Evolutionary conservation across 306 rosid genomes (phyloP), one percentile per base, ranked within the genome.

Genomic region (Vigna trinervia): DNA sequence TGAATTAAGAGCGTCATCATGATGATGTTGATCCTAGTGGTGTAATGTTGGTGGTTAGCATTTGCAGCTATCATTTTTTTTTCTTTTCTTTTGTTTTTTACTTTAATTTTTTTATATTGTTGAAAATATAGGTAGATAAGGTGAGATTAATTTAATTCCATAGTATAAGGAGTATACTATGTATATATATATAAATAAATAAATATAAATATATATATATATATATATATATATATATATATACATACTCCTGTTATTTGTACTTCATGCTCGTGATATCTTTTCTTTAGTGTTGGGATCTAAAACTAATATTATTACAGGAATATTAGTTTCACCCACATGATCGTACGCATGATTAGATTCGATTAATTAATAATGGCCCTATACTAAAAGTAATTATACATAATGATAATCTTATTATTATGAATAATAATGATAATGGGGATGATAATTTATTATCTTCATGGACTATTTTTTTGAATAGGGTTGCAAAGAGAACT

Each of bases 41-140:
- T 46, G 20, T 60, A 60, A 43, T 32, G 67, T 65, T 38, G 78
- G 80, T 84, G 82, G 74, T 81, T 74, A 72, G 46, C 80, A 79
- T 85, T 82, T 77, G 75, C 84, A 74, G 74, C 84, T 81, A 75
- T 50, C 28, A 32, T 56, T n/a, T 41, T 41, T 22, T 41, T 41
- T 30, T 39, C 12, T 41, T 41, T 41, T 39, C 12, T 9, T 41
- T 15, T 59, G 4, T 15, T 45, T 30, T 15, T 15, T 32, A 2
- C 53, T 68, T 14, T 66, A 41, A 12, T 3, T 22, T 69, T 53
- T 71, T 30, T 14, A 32, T 34, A 62, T 34, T 77, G 32, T 48
- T 73, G 0, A 38, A 64, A 43, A 13, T 62, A 62, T 30, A 53
- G 54, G 38, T 46, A 54, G 56, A 52, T 12, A 32, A 71, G 62